Base-by-base conservation (phyloP, 805 yeast species). In the Kuraishia piskuri region DNA sequence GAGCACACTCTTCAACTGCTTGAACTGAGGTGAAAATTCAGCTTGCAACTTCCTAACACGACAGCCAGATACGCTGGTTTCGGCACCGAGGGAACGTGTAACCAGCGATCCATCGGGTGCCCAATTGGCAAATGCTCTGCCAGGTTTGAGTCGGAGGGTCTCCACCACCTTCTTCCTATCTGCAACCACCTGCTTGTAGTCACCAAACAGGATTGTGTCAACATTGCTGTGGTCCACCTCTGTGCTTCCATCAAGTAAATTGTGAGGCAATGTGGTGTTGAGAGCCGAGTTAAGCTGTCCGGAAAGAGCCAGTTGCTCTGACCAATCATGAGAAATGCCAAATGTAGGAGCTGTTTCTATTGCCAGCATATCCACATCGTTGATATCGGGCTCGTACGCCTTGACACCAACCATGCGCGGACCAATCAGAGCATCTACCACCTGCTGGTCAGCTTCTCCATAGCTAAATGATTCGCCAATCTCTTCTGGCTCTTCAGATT, bases 351-450 rank as follows among this genome's bases (percentile, higher is more conserved):
- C 74, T 60, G 44, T 62, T 60, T 53, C 69, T 58, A 72, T 66
- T 56, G 69, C 73, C 40, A 62, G 77, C 64, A 75, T 68, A 60
- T 79, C 83, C 1, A 70, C 63, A 26, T 72, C 78, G 22, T 69
- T 70, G 17, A 77, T 68, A 54, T 81, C 80, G 0, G 92, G 92
- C 64, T 87, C 94, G 62, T 79, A 87, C 2, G 82, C 86, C 59
- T 81, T 84, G 58, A 84, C 88, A 50, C 77, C 73, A 6, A 84
- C 73, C 21, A 82, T 63, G 2, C 74, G 77, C 19, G 56, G 44
- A 6, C 54, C 53, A 8, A 50, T 52, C 9, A 48, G 51, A 61
- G 58, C 59, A 17, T 47, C 49, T 12, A 31, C 40, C 40, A 31
- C 40, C 40, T 31, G 40, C 17, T 31, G 40, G 14, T 31, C 40